phyloP scores from a whole-genome alignment of 2,329 filamentous ascomycete genomes.

The Dichotomopilus funicola region DNA sequence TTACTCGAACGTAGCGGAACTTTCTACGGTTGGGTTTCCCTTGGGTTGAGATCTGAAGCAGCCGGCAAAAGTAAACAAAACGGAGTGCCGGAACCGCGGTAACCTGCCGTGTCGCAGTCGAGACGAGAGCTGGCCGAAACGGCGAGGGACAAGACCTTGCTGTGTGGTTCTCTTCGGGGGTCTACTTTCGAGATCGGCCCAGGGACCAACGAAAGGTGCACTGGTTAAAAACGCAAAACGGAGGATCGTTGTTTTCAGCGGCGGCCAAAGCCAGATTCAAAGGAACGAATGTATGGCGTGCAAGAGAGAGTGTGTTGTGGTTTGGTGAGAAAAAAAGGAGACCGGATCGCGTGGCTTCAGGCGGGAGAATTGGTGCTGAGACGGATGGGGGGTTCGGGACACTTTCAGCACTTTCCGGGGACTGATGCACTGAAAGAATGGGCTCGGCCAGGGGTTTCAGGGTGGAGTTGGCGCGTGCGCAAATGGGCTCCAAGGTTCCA shows the following conservation, averaged over 20 bases:
- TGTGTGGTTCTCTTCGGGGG: too few relatives aligned
- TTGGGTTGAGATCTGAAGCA: background rate
- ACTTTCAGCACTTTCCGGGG: background rate
- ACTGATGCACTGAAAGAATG: slow-evolving; percentile 5
- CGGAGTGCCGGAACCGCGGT: too few relatives aligned
- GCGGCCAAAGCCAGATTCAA: too few relatives aligned
- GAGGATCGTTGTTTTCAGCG: slow-evolving; percentile 6
- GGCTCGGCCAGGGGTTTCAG: slow-evolving; percentile 9
- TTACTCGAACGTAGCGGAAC: too few relatives aligned
- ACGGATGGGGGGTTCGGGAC: slow-evolving; percentile 7
- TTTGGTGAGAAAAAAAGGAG: slow-evolving; percentile 11
- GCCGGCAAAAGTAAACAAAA: slow-evolving; percentile 2
- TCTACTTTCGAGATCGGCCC: too few relatives aligned
- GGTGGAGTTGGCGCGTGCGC: slow-evolving; percentile 4
- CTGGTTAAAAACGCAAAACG: background rate
- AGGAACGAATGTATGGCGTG: slow-evolving; percentile 2
- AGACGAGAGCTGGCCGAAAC: too few relatives aligned
- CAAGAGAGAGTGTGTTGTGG: background rate
- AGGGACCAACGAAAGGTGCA: background rate
- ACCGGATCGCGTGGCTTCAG: slow-evolving; percentile 15
- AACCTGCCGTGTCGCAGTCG: too few relatives aligned
- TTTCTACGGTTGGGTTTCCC: background rate
- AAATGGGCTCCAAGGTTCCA: slow-evolving; percentile 14
- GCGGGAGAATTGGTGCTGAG: slow-evolving; percentile 23
- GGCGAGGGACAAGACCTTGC: too few relatives aligned